Evolutionary conservation across 768 basidiomycete genomes (phyloP), one percentile per base, ranked within the genome.

Genomic region (Rhizopogon vulgaris): DNA sequence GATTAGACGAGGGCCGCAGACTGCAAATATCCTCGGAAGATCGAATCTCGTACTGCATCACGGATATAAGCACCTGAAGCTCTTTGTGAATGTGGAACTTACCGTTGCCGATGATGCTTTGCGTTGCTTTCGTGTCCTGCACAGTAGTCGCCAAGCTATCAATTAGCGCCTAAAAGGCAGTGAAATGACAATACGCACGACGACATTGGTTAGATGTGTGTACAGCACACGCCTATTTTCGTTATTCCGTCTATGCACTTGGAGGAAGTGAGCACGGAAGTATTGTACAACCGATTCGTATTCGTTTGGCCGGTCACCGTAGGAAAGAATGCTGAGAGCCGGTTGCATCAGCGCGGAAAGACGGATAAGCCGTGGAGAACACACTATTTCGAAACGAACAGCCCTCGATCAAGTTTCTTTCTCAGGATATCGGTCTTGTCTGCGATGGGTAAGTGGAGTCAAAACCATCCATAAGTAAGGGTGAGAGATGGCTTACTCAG

Each of bases 251-350:
- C 83, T 73, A 64, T 90, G 88, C 15, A 87, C 67, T 66, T 92
- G 88, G 54, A 88, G 70, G 70, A 93, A 93, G 60, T 92, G 90
- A 34, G 87, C 85, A 9, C 87, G 84, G 79, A 93, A 92, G 69
- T 92, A 92, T 61, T 86, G 82, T 39, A 89, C 82, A 18, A 89
- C 87, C 4, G 84, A 81, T 52, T 90, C 86, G 60, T 84, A 90
- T 60, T 85, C 85, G 63, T 92, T 91, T n/a, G 79, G 68, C 38
- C 89, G 81, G 56, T 88, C 83, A 25, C 85, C 86, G 56, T 84
- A 90, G 6, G 89, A 90, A 32, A 89, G 82, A 60, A 90, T 90
- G 63, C 87, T 90, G 56, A 41, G 43, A 11, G 22, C 22, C 38
- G 25, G 32, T 17, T 24, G 10, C 36, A 52, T 40, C 54, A 56